A percentile compares a stretch with the other conserved stretches of the same genome.
These are phyloP conservation scores for Begonia fuchsioides DNA, from an alignment of 306 rosid species.

Conservation along the genomic window DNA sequence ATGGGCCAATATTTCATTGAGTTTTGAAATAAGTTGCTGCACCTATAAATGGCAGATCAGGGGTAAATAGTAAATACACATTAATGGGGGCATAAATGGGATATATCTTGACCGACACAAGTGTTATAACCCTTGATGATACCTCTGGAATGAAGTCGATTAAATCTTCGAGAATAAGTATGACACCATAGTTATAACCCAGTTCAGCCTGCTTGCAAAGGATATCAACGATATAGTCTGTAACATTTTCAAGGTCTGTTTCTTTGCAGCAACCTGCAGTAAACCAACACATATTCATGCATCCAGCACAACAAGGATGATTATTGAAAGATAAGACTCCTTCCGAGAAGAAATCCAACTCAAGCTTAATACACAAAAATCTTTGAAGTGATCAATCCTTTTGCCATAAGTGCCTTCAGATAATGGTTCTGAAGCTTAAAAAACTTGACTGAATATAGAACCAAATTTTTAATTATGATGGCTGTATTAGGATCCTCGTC, in stretches of 20 bases:
- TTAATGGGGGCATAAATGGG: constrained; percentile 4
- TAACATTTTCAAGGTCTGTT: constrained; percentile 86
- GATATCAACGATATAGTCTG: constrained; percentile 81
- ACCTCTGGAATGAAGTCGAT: constrained; percentile 99
- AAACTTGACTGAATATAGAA: too few species aligned
- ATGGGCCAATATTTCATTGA: constrained; percentile 86
- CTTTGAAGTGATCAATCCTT: background rate
- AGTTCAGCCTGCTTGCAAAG: constrained; percentile 56
- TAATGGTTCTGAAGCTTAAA: background rate
- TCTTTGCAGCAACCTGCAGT: constrained; percentile 87
- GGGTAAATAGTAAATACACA: constrained; percentile 5
- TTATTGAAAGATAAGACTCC: too few species aligned
- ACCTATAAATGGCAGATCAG: constrained; percentile 36
- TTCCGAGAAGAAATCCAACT: too few species aligned
- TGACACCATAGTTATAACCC: constrained; percentile 85
- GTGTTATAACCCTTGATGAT: constrained; percentile 6
- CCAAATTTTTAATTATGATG: background rate
- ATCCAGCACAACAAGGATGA: background rate
- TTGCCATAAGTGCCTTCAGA: too few species aligned
- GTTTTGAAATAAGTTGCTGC: constrained; percentile 81
- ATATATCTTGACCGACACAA: background rate
- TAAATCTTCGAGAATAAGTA: constrained; percentile 94
- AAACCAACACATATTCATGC: constrained; percentile 14
- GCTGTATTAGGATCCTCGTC: too few species aligned
- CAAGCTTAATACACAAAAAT: background rate